Evolutionary conservation across 2,329 filamentous ascomycete species (phyloP).

Genomic region (Epicoccum nigrum): DNA sequence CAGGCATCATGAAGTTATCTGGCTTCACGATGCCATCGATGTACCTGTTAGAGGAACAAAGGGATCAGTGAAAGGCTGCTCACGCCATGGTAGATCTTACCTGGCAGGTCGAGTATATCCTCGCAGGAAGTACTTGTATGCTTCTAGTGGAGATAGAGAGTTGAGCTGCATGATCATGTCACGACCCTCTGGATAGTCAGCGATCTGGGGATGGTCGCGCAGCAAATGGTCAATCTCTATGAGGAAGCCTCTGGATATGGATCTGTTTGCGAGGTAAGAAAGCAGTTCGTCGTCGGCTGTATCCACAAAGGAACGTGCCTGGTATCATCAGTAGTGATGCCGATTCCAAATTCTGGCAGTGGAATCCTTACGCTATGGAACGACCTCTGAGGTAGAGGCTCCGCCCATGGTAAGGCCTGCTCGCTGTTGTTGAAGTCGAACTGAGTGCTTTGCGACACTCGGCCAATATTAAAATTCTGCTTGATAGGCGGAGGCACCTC

Average conservation of each 20-base stretch:
- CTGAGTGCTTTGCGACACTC: not conserved
- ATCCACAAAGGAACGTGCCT: slow-evolving; percentile 22
- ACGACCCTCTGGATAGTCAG: slow-evolving; percentile 15
- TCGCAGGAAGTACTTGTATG: slow-evolving; percentile 34
- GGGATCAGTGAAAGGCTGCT: not conserved
- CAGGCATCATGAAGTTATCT: slow-evolving; percentile 17
- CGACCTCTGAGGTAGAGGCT: not conserved
- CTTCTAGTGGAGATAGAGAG: slow-evolving; percentile 22
- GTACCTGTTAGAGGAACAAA: slow-evolving; percentile 16
- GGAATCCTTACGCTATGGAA: slow-evolving; percentile 1
- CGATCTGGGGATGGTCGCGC: slow-evolving; percentile 27
- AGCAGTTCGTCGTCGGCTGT: slow-evolving; percentile 24
- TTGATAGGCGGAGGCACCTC: slow-evolving; percentile 5
- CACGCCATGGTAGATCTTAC: slow-evolving; percentile 8
- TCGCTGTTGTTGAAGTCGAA: slow-evolving; percentile 28
- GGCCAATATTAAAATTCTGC: not conserved
- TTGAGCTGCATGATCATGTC: slow-evolving; percentile 22
- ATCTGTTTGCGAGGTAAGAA: slow-evolving; percentile 23
- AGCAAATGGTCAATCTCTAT: slow-evolving; percentile 36
- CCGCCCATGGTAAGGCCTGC: slow-evolving; percentile 21
- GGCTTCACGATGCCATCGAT: slow-evolving; percentile 25
- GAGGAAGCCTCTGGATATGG: slow-evolving; percentile 29
- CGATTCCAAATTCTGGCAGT: not conserved
- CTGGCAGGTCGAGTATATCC: slow-evolving; percentile 38
- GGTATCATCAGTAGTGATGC: not conserved